These are phyloP conservation scores for Volvariella volvacea DNA, from an alignment of 1,284 basidiomycete species.

Conservation along the genomic window DNA sequence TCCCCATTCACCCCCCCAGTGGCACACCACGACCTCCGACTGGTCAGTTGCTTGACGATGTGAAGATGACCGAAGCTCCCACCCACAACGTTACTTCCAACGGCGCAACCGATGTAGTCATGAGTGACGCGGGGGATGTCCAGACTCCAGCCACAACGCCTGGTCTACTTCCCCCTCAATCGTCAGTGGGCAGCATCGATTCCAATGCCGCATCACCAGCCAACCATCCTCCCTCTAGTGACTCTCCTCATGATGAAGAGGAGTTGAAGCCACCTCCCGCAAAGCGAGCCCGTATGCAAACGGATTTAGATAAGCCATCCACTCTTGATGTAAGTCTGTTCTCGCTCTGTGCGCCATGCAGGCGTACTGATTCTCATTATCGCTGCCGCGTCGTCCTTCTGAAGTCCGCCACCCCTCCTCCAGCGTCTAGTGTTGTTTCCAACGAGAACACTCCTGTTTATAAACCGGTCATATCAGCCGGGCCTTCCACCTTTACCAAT, in stretches of 20 bases:
- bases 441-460: conserved; percentile 28
- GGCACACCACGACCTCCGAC: conserved; percentile 41
- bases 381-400: conserved; percentile 28
- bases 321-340: conserved; percentile 56
- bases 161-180: conserved; percentile 14
- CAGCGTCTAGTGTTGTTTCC: conserved; percentile 36
- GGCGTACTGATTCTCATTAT: conserved; percentile 48
- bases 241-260: conserved; percentile 29
- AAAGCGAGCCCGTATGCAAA: conserved; percentile 41
- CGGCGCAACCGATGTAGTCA: conserved; percentile 37
- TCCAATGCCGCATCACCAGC: conserved; percentile 32
- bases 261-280: conserved; percentile 63
- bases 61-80: conserved; percentile 27
- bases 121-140: conserved; percentile 35
- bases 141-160: conserved; percentile 33
- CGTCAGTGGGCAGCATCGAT: conserved; percentile 3
- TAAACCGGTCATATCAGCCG: conserved; percentile 12
- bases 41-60: conserved; percentile 44
- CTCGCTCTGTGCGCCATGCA: conserved; percentile 38
- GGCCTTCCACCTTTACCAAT: conserved; percentile 40
- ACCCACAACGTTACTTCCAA: conserved; percentile 19
- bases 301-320: conserved; percentile 47
- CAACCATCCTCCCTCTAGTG: conserved; percentile 32
- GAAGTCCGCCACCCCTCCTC: conserved; percentile 70
- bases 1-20: conserved; percentile 36